Conservation (phyloP, 495 filamentous ascomycete genomes). For the Penicillium tannophilum region DNA sequence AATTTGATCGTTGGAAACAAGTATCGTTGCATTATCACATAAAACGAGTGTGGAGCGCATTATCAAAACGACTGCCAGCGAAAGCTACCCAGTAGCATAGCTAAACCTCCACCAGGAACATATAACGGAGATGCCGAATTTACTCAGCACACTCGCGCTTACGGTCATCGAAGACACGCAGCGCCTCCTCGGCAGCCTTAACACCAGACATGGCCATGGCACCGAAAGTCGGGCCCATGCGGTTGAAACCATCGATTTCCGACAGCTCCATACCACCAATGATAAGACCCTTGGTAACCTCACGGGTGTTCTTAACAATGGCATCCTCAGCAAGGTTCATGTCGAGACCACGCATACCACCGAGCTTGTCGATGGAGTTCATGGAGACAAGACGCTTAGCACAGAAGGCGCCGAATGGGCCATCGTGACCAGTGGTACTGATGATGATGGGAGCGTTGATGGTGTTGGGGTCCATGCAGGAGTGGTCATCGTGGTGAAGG, state of each 20-base stretch:
- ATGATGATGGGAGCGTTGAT: slow-evolving; percentile 87
- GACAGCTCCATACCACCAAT: slow-evolving; percentile 93
- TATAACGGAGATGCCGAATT: slow-evolving; percentile 6
- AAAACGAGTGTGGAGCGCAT: slow-evolving; percentile 29
- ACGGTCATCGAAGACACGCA: slow-evolving; percentile 74
- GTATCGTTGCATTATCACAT: slow-evolving; percentile 15
- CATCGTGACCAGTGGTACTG: slow-evolving; percentile 87
- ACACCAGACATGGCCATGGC: slow-evolving; percentile 85
- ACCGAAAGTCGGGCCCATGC: slow-evolving; percentile 79
- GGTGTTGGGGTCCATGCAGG: slow-evolving; percentile 95
- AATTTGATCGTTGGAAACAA: not conserved
- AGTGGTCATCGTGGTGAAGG: slow-evolving; percentile 90
- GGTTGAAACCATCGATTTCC: slow-evolving; percentile 86
- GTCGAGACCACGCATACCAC: slow-evolving; percentile 88
- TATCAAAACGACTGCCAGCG: slow-evolving; percentile 13
- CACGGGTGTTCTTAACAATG: slow-evolving; percentile 85
- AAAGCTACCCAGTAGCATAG: slow-evolving; percentile 7
- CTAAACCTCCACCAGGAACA: slow-evolving; percentile 13
- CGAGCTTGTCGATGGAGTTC: slow-evolving; percentile 76
- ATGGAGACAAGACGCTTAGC: slow-evolving; percentile 85
- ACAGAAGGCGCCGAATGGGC: slow-evolving; percentile 86
- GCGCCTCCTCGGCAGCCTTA: slow-evolving; percentile 83
- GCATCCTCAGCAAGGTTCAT: slow-evolving; percentile 89
- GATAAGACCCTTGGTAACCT: slow-evolving; percentile 82
- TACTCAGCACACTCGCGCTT: slow-evolving; percentile 62